Evolutionary conservation across 2,329 filamentous ascomycete genomes (phyloP).

Genomic region (Boeremia lycopersici): DNA sequence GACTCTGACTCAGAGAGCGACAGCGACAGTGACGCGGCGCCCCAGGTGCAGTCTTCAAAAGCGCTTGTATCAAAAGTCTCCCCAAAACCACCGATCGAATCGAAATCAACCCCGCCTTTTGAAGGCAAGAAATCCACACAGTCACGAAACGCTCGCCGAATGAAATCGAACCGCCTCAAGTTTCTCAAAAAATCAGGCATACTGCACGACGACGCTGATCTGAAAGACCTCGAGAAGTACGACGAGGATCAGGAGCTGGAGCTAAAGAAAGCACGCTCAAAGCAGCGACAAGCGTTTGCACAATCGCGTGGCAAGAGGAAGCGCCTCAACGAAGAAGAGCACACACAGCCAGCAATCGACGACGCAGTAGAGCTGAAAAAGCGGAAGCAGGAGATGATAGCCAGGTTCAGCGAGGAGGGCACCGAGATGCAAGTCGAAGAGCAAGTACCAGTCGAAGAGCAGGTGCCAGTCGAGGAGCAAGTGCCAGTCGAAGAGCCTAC

Average conservation of each 20-base stretch:
- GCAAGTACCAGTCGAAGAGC: slow-evolving; percentile 2
- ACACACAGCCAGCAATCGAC: slow-evolving; percentile 1
- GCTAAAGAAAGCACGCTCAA: not conserved
- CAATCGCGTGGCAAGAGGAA: slow-evolving; percentile 30
- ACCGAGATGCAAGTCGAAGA: not conserved
- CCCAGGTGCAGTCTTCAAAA: slow-evolving; percentile 33
- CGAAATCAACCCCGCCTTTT: slow-evolving; percentile 50
- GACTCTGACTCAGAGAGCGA: slow-evolving; percentile 49
- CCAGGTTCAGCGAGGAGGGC: slow-evolving; percentile 16
- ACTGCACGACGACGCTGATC: slow-evolving; percentile 58
- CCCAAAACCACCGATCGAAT: not conserved
- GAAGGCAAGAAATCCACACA: slow-evolving; percentile 59
- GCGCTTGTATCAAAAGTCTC: slow-evolving; percentile 5
- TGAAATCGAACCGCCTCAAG: slow-evolving; percentile 56
- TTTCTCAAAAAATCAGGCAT: slow-evolving; percentile 61
- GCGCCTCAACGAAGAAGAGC: slow-evolving; percentile 30
- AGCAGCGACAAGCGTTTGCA: slow-evolving; percentile 14
- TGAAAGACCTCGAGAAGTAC: slow-evolving; percentile 58
- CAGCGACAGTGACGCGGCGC: slow-evolving; percentile 37
- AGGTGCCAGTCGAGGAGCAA: not conserved
- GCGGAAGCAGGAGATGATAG: slow-evolving; percentile 33
- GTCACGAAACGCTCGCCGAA: slow-evolving; percentile 61
- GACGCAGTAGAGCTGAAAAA: slow-evolving; percentile 27
- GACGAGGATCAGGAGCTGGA: slow-evolving; percentile 37
- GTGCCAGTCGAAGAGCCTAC: slow-evolving; percentile 5